Evolutionary conservation across 345 rosid genomes (phyloP).

Genomic region (Turnera subulata): DNA sequence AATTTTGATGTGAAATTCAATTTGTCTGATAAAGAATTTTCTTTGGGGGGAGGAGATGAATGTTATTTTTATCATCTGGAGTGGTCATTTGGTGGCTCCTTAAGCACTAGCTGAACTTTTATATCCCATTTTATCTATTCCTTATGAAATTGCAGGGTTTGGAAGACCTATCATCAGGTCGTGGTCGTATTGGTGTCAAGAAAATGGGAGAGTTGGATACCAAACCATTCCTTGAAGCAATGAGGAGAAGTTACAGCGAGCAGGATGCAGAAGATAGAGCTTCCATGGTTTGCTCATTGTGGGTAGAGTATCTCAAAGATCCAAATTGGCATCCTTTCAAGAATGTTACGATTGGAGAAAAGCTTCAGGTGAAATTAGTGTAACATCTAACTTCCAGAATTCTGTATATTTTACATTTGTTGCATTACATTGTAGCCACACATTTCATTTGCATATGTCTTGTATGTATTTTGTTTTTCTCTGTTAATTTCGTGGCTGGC

Average conservation of each 20-base stretch:
- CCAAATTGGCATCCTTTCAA: conserved; percentile 96
- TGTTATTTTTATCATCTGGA: too few species aligned
- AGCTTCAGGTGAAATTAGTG: conserved; percentile 70
- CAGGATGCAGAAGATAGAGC: conserved; percentile 78
- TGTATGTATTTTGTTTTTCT: too few species aligned
- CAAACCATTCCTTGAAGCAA: conserved; percentile 69
- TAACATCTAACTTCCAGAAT: too few species aligned
- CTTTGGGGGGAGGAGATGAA: too few species aligned
- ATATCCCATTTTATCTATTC: too few species aligned
- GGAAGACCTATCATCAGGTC: conserved; percentile 46
- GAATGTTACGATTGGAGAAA: conserved; percentile 43
- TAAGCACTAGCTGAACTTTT: neutral
- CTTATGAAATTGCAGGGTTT: too few species aligned
- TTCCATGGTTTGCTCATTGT: conserved; percentile 69
- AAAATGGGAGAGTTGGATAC: conserved; percentile 95
- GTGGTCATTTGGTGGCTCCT: too few species aligned
- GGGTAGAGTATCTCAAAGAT: conserved; percentile 94
- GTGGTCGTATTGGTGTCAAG: conserved; percentile 62
- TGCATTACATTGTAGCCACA: too few species aligned
- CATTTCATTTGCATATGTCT: neutral
- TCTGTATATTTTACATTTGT: too few species aligned
- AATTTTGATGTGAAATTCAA: too few species aligned
- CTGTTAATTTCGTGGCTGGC: too few species aligned
- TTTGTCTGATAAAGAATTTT: too few species aligned
- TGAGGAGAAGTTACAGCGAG: conserved; percentile 60